A percentile compares a stretch with the other conserved stretches of the same genome.
phyloP scores from a whole-genome alignment of 208 protist genomes.

The Histomonas meleagridis region DNA sequence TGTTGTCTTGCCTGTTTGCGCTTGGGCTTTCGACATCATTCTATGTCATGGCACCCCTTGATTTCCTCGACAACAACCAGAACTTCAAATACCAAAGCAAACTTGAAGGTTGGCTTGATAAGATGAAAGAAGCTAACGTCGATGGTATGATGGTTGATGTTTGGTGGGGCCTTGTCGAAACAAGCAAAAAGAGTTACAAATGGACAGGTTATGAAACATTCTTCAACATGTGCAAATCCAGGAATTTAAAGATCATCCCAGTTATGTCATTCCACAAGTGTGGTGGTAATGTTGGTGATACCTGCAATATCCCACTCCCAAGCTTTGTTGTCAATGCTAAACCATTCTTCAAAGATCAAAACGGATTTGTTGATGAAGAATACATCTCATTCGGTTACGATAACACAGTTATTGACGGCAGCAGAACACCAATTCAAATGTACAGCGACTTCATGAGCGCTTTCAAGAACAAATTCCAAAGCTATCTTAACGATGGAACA shows the following conservation, averaged over 20 bases:
- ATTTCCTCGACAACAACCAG: not conserved
- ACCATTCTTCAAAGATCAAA: not conserved
- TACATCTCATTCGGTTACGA: not conserved
- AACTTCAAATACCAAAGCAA: not conserved
- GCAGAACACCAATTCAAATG: not conserved
- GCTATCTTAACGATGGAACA: not conserved
- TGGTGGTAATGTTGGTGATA: not conserved
- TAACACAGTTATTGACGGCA: not conserved
- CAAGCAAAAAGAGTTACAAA: not conserved
- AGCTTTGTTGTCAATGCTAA: not conserved
- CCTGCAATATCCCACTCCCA: not conserved
- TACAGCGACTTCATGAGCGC: not conserved
- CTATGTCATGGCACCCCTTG: not conserved
- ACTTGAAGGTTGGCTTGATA: not conserved
- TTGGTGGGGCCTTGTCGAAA: not conserved
- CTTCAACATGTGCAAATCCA: not conserved
- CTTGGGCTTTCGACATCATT: too few relatives aligned
- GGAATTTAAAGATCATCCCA: not conserved
- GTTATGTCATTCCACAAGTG: not conserved
- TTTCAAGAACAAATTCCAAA: not conserved
- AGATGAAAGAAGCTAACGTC: not conserved
- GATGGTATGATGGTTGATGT: not conserved
- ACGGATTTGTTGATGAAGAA: not conserved
- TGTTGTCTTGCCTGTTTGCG: too few relatives aligned
- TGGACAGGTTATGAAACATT: not conserved